Conservation (phyloP, 331 rosid genomes). For the Pyracantha coccinea region DNA sequence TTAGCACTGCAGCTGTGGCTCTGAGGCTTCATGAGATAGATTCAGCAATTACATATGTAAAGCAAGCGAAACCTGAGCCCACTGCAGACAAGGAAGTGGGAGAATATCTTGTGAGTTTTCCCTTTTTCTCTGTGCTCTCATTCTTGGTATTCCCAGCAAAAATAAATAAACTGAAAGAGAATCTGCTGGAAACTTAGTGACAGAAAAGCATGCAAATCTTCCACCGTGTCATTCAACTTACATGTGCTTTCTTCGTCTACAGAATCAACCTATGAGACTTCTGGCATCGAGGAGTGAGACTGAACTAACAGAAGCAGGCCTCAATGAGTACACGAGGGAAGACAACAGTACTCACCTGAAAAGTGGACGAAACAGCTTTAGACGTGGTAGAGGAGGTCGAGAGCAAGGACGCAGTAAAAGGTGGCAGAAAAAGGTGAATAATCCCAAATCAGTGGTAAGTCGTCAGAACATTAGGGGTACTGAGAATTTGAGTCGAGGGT, state of each 20-base stretch:
- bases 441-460: slow-evolving; percentile 35
- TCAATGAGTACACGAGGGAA: slow-evolving; percentile 29
- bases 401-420: slow-evolving; percentile 68
- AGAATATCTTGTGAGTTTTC: slow-evolving; percentile 47
- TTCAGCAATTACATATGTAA: slow-evolving; percentile 51
- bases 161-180: too few species aligned
- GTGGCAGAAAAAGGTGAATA: slow-evolving; percentile 40
- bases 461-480: slow-evolving; percentile 33
- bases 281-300: slow-evolving; percentile 38
- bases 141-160: too few species aligned
- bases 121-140: neutral
- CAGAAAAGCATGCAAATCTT: neutral
- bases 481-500: slow-evolving; percentile 40
- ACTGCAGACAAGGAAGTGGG: slow-evolving; percentile 35
- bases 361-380: slow-evolving; percentile 42
- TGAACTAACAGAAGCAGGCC: slow-evolving; percentile 38
- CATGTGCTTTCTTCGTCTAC: slow-evolving; percentile 18
- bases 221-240: neutral
- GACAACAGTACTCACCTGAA: slow-evolving; percentile 39
- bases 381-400: slow-evolving; percentile 64
- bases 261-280: slow-evolving; percentile 62
- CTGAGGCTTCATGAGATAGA: slow-evolving; percentile 80
- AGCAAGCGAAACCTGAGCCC: slow-evolving; percentile 51
- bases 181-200: neutral
- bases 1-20: slow-evolving; percentile 79